Conservation (phyloP, 2,329 filamentous ascomycete species). For the Sphaceloma murrayae region DNA sequence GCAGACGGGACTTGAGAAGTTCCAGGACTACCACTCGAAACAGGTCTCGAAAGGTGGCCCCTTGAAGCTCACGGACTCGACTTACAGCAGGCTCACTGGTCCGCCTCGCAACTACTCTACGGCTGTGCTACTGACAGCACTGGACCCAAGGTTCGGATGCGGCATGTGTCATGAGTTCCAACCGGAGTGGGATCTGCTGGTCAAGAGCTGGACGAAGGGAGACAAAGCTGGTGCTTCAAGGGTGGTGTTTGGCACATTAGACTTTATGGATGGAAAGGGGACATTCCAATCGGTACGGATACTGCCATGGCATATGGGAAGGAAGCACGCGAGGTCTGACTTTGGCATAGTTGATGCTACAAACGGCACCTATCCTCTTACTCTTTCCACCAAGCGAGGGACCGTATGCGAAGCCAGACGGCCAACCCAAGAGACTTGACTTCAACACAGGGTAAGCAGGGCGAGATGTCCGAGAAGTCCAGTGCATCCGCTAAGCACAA, state of each 20-base stretch:
- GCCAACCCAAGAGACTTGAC: conserved; percentile 69
- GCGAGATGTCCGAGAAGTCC: conserved; percentile 23
- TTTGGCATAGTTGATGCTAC: conserved; percentile 63
- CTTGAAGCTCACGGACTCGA: conserved; percentile 66
- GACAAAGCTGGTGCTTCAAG: conserved; percentile 65
- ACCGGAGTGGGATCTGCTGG: conserved; percentile 83
- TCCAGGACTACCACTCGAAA: conserved; percentile 60
- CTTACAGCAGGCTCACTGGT: conserved; percentile 66
- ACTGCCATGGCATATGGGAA: not conserved
- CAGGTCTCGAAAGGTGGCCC: conserved; percentile 52
- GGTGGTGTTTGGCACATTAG: conserved; percentile 71
- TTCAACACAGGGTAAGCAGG: conserved; percentile 62
- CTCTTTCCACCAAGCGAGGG: conserved; percentile 80
- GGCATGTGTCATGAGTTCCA: conserved; percentile 82
- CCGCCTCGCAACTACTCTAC: conserved; percentile 75
- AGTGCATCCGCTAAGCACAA: conserved; percentile 1
- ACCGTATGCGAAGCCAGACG: conserved; percentile 60
- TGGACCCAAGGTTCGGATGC: conserved; percentile 76
- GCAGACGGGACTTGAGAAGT: conserved; percentile 53
- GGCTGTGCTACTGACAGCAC: conserved; percentile 74
- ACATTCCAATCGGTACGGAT: conserved; percentile 72
- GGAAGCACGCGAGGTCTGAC: conserved; percentile 20
- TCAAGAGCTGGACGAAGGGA: conserved; percentile 77
- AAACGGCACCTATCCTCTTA: conserved; percentile 85
- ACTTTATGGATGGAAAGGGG: conserved; percentile 75